Conservation (phyloP, 352 stramenopile species). For the Halophytophthora batemanensis region DNA sequence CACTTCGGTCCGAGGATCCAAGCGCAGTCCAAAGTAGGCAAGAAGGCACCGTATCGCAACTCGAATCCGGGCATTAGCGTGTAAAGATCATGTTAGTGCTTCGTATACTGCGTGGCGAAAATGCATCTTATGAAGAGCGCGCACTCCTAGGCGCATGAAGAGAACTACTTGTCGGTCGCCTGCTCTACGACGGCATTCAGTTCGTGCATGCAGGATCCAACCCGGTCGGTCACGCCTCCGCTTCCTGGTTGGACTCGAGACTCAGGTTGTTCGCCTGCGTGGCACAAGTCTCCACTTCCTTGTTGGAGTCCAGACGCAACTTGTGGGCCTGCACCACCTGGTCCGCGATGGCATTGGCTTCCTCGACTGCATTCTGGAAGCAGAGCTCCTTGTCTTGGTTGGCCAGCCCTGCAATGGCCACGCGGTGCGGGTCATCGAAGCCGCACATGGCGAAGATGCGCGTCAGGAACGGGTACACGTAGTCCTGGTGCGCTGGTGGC, state of each 20-base stretch:
- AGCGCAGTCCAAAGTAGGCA: not conserved
- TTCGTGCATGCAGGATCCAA: too few relatives aligned
- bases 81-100: too few relatives aligned
- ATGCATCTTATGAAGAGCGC: not conserved
- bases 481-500: constrained; percentile 51
- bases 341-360: constrained; percentile 60
- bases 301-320: constrained; percentile 43
- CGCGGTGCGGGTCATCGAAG: constrained; percentile 62
- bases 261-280: constrained; percentile 50
- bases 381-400: constrained; percentile 64
- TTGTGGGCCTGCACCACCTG: constrained; percentile 57
- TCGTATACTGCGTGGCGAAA: too few relatives aligned
- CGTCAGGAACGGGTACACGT: constrained; percentile 64
- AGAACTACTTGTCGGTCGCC: not conserved
- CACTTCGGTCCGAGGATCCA: not conserved
- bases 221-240: not conserved
- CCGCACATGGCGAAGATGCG: constrained; percentile 79
- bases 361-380: constrained; percentile 48
- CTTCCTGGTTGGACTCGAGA: constrained; percentile 32
- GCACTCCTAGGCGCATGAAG: not conserved
- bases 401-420: constrained; percentile 59
- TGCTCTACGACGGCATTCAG: too few relatives aligned
- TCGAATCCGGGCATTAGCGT: too few relatives aligned
- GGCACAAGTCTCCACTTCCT: constrained; percentile 7
- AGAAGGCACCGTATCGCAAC: too few relatives aligned